phyloP scores from a whole-genome alignment of 768 basidiomycete genomes.

The Calvatia gigantea region DNA sequence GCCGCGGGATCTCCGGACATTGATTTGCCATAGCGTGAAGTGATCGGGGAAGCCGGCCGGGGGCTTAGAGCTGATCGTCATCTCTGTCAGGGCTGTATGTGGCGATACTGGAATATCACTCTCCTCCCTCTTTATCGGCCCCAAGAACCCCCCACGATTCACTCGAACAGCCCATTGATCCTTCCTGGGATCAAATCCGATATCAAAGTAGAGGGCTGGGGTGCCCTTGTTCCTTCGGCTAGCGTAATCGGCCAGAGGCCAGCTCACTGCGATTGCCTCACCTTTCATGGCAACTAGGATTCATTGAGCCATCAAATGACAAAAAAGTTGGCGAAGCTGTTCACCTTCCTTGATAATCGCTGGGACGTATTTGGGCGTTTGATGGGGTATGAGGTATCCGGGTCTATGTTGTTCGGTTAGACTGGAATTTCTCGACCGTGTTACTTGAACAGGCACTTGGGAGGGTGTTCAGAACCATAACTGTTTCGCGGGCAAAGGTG shows the following conservation, averaged over 20 bases:
- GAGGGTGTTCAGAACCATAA: background rate
- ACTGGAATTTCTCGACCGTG: constrained; percentile 10
- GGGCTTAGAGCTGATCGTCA: constrained; percentile 34
- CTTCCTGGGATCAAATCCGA: constrained; percentile 39
- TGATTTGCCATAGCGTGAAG: constrained; percentile 35
- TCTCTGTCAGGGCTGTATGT: constrained; percentile 41
- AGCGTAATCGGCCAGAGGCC: constrained; percentile 45
- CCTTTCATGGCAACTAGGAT: constrained; percentile 33
- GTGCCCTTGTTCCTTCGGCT: constrained; percentile 23
- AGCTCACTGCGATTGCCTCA: constrained; percentile 39
- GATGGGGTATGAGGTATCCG: background rate
- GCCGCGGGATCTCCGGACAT: constrained; percentile 38
- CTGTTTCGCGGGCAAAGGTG: background rate
- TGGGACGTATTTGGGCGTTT: constrained; percentile 24
- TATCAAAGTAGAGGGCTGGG: constrained; percentile 46
- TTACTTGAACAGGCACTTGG: background rate
- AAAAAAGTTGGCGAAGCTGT: background rate
- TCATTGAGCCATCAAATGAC: background rate
- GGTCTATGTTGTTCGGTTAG: constrained; percentile 9
- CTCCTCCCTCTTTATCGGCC: constrained; percentile 33
- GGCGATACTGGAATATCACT: constrained; percentile 39
- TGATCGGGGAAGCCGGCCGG: constrained; percentile 26
- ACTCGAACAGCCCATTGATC: constrained; percentile 19
- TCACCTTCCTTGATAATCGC: constrained; percentile 25
- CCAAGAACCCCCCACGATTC: constrained; percentile 19